These are phyloP conservation scores for Brassica hybrid DNA, from an alignment of 441 rosid species.

Conservation along the genomic window DNA sequence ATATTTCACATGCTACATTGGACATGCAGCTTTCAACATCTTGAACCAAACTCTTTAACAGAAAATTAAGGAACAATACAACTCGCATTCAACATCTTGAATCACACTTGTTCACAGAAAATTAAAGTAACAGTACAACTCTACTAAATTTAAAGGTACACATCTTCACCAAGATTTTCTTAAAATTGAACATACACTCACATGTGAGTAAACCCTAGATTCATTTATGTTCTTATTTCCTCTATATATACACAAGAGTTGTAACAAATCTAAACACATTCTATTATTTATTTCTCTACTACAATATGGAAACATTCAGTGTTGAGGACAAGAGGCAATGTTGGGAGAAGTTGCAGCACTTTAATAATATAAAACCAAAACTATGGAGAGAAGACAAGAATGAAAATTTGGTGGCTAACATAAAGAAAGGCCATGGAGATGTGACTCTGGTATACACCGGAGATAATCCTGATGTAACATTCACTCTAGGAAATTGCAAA, in stretches of 20 bases:
- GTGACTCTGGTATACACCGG: too few relatives aligned
- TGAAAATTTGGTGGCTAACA: not conserved
- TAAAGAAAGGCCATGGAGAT: too few relatives aligned
- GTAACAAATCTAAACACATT: not conserved
- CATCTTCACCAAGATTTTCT: not conserved
- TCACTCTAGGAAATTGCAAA: too few relatives aligned
- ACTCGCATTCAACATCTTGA: not conserved
- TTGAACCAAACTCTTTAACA: not conserved
- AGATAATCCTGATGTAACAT: too few relatives aligned
- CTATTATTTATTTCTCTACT: not conserved
- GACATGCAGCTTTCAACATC: not conserved
- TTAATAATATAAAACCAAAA: not conserved
- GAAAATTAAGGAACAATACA: not conserved
- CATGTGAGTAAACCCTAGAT: not conserved
- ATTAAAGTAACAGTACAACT: not conserved
- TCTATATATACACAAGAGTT: not conserved
- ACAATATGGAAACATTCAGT: not conserved
- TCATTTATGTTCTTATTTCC: not conserved
- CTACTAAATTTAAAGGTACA: not conserved
- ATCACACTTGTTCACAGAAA: not conserved
- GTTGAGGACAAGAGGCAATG: not conserved
- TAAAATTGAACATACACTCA: not conserved
- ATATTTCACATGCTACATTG: constrained; percentile 48
- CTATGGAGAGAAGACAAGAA: not conserved
- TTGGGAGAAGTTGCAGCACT: not conserved